Conservation (phyloP, 805 yeast species). For the Brettanomyces nanus region DNA sequence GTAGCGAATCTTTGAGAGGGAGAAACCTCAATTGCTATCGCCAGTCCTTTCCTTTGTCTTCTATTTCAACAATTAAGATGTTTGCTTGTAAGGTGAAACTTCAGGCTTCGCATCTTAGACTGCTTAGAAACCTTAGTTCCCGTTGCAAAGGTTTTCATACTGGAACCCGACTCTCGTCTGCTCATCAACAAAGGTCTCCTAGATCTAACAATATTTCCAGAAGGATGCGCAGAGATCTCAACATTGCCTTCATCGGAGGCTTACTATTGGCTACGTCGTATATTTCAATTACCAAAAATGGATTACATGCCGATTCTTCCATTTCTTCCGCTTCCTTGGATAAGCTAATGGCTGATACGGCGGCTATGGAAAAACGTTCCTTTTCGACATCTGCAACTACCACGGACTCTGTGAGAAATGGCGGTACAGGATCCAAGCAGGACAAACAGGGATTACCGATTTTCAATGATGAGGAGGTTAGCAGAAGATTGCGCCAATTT, state of each 20-base stretch:
- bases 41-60: too few species aligned
- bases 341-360: slow-evolving; percentile 6
- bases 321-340: slow-evolving; percentile 3
- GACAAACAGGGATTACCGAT: slow-evolving; percentile 49
- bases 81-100: slow-evolving; percentile 1
- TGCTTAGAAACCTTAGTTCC: slow-evolving; percentile 5
- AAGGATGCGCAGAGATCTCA: slow-evolving; percentile 24
- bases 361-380: slow-evolving; percentile 10
- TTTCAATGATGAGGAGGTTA: slow-evolving; percentile 63
- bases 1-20: too few species aligned
- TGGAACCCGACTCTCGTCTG: slow-evolving; percentile 4
- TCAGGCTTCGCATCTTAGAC: neutral
- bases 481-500: slow-evolving; percentile 53
- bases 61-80: too few species aligned
- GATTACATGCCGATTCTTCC: slow-evolving; percentile 23
- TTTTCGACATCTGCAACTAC: slow-evolving; percentile 29
- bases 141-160: slow-evolving; percentile 11
- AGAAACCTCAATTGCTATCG: too few species aligned
- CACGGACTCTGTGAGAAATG: slow-evolving; percentile 32
- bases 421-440: slow-evolving; percentile 29
- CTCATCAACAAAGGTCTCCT: neutral
- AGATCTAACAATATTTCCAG: neutral
- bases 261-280: slow-evolving; percentile 27
- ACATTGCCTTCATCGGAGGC: slow-evolving; percentile 26
- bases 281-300: slow-evolving; percentile 21